phyloP scores from a whole-genome alignment of 2,329 filamentous ascomycete species.

The Alternaria solani region DNA sequence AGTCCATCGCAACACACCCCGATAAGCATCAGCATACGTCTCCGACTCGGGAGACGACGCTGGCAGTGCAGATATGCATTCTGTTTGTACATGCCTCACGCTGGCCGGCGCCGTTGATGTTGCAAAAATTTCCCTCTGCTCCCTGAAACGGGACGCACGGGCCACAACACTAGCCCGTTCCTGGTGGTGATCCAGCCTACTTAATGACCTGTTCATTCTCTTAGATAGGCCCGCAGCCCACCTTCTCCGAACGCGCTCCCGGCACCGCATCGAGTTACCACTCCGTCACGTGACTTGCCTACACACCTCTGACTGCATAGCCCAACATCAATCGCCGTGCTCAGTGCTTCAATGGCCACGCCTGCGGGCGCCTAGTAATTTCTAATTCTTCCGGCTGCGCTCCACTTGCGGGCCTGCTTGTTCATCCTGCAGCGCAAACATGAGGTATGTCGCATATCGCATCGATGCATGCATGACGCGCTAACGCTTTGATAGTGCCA shows the following conservation, averaged over 20 bases:
- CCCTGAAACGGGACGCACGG: slow-evolving; percentile 40
- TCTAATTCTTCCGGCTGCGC: slow-evolving; percentile 27
- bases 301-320: slow-evolving; percentile 6
- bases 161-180: slow-evolving; percentile 28
- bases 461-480: slow-evolving; percentile 38
- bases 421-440: slow-evolving; percentile 23
- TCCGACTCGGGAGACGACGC: not conserved
- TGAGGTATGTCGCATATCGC: slow-evolving; percentile 40
- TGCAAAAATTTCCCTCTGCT: slow-evolving; percentile 39
- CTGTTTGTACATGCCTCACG: not conserved
- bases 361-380: slow-evolving; percentile 36
- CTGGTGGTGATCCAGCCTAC: slow-evolving; percentile 26
- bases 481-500: slow-evolving; percentile 48
- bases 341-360: slow-evolving; percentile 33
- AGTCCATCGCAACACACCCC: slow-evolving; percentile 12
- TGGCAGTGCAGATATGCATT: not conserved
- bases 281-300: slow-evolving; percentile 33
- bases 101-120: slow-evolving; percentile 33
- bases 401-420: slow-evolving; percentile 17
- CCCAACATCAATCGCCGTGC: slow-evolving; percentile 2
- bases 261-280: slow-evolving; percentile 36
- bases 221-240: slow-evolving; percentile 43
- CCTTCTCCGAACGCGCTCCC: slow-evolving; percentile 39
- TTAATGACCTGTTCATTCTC: slow-evolving; percentile 29
- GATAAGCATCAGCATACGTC: not conserved